phyloP scores from a whole-genome alignment of 2,329 filamentous ascomycete genomes.

The Grosmannia penicillata region DNA sequence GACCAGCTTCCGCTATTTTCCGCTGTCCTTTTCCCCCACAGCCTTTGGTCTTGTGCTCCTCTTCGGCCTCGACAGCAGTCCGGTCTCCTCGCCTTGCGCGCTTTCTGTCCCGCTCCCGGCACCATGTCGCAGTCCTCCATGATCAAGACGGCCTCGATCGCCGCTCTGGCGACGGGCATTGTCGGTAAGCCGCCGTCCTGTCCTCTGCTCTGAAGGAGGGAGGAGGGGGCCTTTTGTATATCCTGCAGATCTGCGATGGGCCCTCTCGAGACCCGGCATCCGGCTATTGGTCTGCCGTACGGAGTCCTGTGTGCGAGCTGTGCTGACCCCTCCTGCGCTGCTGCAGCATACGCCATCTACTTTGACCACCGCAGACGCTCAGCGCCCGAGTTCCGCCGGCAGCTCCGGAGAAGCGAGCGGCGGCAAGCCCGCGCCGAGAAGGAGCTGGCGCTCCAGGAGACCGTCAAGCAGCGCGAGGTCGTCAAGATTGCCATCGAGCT shows the following conservation, averaged over 20 bases:
- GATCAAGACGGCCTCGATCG: constrained; percentile 45
- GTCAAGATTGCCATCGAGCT: constrained; percentile 65
- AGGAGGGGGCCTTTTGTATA: too few relatives aligned
- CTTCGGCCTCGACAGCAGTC: not conserved
- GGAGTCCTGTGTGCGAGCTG: not conserved
- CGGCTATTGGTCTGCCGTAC: too few relatives aligned
- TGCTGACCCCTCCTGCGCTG: constrained; percentile 10
- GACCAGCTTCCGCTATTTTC: too few relatives aligned
- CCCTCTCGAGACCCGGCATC: too few relatives aligned
- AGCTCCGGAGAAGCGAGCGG: constrained; percentile 61
- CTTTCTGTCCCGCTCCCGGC: not conserved
- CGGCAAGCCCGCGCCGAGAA: constrained; percentile 56
- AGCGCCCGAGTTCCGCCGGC: constrained; percentile 50
- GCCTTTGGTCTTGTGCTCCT: not conserved
- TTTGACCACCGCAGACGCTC: constrained; percentile 54
- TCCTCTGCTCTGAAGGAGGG: constrained; percentile 2
- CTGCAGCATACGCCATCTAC: constrained; percentile 47
- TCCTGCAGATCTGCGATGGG: too few relatives aligned
- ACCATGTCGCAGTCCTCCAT: constrained; percentile 43
- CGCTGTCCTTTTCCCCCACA: too few relatives aligned
- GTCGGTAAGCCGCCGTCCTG: constrained; percentile 30
- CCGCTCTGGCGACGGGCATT: constrained; percentile 43
- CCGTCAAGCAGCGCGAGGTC: constrained; percentile 51
- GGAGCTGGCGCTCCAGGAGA: constrained; percentile 52
- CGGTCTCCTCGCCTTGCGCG: not conserved